Evolutionary conservation across 2,329 filamentous ascomycete genomes (phyloP), one percentile per base, ranked within the genome.

Genomic region (Cercospora sp.): DNA sequence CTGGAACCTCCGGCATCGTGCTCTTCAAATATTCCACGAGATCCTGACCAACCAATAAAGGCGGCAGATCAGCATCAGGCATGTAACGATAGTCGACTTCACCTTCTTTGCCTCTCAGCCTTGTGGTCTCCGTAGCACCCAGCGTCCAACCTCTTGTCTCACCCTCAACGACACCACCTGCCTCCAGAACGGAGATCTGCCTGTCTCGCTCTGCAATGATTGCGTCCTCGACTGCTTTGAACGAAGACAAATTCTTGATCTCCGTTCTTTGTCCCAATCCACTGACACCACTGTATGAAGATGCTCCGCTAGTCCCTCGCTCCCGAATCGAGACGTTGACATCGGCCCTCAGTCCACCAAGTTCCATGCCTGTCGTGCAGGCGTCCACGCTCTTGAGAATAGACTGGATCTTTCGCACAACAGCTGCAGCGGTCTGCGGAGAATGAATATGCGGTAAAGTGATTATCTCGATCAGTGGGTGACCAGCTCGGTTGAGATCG

Each of bases 61-160:
- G 93, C 0, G 88, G 86, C 13, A 99, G 84, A 77, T 99, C 95
- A 5, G 95, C 92, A 78, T 99, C 95, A 0, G 95, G 94, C 94
- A 99, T 98, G 78, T 99, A 99, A 51, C 95, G 87, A 79, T 99
- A 99, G 79, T 99, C 95, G 5, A 98, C 93, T 77, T 97, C 94
- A 59, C 95, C 95, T 79, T 98, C 95, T 79, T 99, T 99, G 28
- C 93, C 93, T 75, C 95, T 87, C 53, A 99, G 82, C 48, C 90
- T 87, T 67, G 88, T 89, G 3, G 95, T 98, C 77, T 93, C 90
- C 3, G 88, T 93, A 70, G 89, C 90, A 2, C 93, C 93, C 26
- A 97, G 86, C 0, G 92, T 91, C 93, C 94, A 99, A 5, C 95
- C 94, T 66, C 95, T 87, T 7, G 95, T 99, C 82, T 99, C 95